Base-by-base conservation (phyloP, 1,284 basidiomycete genomes). In the Papiliotrema flavescens region DNA sequence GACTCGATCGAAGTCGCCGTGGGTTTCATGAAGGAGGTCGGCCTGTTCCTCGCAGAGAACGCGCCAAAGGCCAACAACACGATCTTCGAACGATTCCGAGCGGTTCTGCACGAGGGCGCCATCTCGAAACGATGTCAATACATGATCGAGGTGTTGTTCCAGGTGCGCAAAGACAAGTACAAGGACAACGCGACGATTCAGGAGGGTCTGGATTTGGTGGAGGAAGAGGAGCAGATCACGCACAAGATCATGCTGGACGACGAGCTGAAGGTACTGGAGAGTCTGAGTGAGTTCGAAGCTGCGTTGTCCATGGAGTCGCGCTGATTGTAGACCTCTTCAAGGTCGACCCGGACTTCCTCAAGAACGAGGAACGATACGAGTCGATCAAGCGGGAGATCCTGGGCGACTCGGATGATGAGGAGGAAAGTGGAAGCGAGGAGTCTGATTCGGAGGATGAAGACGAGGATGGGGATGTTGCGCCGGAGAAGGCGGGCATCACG, bases 101-200 rank as follows among this genome's bases (percentile, higher is more conserved):
- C 91, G 0, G 92, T 98, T 6, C 80, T 99, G 42, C 96, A 98
- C 76, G 96, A 98, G 74, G 93, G 91, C 44, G 79, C 83, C 40
- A 95, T 98, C 75, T 91, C 89, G 70, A 94, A 98, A 70, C 85
- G 96, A 63, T 92, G 97, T 24, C 95, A 98, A 73, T 99, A 97
- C 79, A 98, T 98, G 96, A 93, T 99, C 68, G 96, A 98, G 77
- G 95, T 98, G 4, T 81, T 96, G 50, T 96, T 97, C 88, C 93
- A 96, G 76, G 90, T 97, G 11, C 83, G 95, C 62, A 95, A 96
- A 79, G 96, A 99, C 80, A 92, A 90, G 76, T 98, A 91, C 82
- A 97, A 97, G 80, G 95, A 98, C 74, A 97, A 99, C 73, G 94
- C 93, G 20, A 85, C 90, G 60, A 78, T 98, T 44, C 87, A 90